These are phyloP conservation scores for Helotiales sp. DNA, from an alignment of 2,329 filamentous ascomycete genomes.

Conservation along the genomic window DNA sequence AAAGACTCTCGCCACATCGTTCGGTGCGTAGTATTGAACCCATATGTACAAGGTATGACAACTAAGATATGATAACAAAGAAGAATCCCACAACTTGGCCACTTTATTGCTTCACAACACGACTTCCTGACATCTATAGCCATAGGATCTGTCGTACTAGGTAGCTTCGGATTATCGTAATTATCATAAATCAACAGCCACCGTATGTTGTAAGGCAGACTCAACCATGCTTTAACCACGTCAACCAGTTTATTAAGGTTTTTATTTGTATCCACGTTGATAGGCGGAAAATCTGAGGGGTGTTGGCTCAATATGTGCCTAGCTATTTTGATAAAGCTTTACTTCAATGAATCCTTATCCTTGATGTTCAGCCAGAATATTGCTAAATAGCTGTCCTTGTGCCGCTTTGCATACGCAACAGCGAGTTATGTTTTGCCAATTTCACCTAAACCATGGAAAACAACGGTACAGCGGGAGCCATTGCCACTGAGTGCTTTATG, in stretches of 20 bases:
- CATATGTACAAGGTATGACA: no score
- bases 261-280: slow-evolving; percentile 10
- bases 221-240: no score
- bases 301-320: slow-evolving; percentile 21
- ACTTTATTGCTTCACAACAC: no score
- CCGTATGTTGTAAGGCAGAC: slow-evolving; percentile 14
- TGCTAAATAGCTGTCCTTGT: no score
- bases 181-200: slow-evolving; percentile 24
- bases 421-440: no score
- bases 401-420: no score
- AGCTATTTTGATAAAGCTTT: slow-evolving; percentile 36
- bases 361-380: no score
- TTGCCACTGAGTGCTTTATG: slow-evolving; percentile 37
- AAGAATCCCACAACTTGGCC: no score
- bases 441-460: neutral
- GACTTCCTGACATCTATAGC: slow-evolving; percentile 16
- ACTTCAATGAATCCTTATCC: slow-evolving; percentile 33
- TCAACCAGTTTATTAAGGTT: slow-evolving; percentile 11
- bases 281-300: neutral
- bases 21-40: no score
- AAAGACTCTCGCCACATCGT: no score
- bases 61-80: no score
- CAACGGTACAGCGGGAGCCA: slow-evolving; percentile 24
- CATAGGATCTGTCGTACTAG: neutral
- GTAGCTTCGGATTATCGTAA: slow-evolving; percentile 15